Conservation (phyloP, 306 rosid species). For the Fagus sylvatica region DNA sequence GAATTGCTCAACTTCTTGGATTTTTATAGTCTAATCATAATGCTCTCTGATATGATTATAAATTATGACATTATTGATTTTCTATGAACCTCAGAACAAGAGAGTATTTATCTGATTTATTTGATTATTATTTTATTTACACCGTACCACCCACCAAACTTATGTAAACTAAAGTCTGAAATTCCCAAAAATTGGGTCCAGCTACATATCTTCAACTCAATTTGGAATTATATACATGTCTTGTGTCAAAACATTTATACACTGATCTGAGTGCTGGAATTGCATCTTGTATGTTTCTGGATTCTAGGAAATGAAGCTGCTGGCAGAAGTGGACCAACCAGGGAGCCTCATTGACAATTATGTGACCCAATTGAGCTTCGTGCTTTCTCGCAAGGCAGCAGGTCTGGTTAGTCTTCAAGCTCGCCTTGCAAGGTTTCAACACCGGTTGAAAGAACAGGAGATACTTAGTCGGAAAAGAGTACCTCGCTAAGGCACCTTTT, state of each 20-base stretch:
- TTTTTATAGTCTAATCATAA: not conserved
- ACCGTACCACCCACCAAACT: not conserved
- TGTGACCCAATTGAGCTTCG: constrained; percentile 78
- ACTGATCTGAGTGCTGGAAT: constrained; percentile 14
- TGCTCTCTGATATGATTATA: not conserved
- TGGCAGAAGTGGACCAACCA: constrained; percentile 97
- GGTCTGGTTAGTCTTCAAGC: constrained; percentile 91
- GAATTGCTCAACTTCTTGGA: not conserved
- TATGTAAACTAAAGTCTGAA: not conserved
- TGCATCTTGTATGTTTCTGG: constrained; percentile 20
- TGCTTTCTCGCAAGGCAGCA: constrained; percentile 94
- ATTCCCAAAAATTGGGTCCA: not conserved
- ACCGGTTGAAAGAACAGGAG: constrained; percentile 90
- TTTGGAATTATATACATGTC: not conserved
- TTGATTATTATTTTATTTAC: not conserved
- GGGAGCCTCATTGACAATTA: constrained; percentile 91
- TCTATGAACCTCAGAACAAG: not conserved
- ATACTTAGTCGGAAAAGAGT: constrained; percentile 83
- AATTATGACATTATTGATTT: not conserved
- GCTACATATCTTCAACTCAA: not conserved
- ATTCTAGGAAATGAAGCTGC: constrained; percentile 85
- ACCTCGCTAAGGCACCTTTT: constrained; percentile 52
- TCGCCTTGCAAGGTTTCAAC: constrained; percentile 94
- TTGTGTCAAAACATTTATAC: not conserved
- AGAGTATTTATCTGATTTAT: not conserved